Evolutionary conservation across 2,329 filamentous ascomycete genomes (phyloP), one percentile per base, ranked within the genome.

Genomic region (Gremmenia infestans): DNA sequence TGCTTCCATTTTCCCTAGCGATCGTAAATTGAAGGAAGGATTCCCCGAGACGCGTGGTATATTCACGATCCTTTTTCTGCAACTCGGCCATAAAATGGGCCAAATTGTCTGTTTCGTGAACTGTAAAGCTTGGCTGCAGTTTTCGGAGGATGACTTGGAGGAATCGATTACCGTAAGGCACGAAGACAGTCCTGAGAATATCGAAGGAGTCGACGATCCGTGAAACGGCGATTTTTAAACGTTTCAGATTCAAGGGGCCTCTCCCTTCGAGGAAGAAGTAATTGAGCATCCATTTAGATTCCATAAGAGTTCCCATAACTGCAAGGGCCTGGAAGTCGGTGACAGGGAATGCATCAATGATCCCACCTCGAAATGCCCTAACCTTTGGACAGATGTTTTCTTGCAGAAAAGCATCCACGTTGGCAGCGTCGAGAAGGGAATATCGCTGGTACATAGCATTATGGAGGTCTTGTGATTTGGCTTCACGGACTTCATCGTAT

Each of bases 371-470:
- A 45, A 55, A 58, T 17, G 40, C 28, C 46, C 40, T 50, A 36
- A 53, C 46, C 40, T 58, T 54, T 5, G 50, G 51, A 32, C 59
- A 60, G 22, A 57, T 52, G 19, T 58, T 56, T 14, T 57, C 57
- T 40, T 60, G 54, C 17, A 60, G 32, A 28, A 60, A 60, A 9
- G 43, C 6, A 45, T 67, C 62, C 65, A 72, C 43, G 57, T 4
- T 72, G 59, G 47, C 40, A 19, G 50, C 46, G 28, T 59, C 52
- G 4, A 59, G 22, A 11, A 59, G 50, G 12, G 56, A 59, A 46
- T 49, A 59, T 11, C 51, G 46, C 50, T 59, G 53, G 46, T 59
- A 59, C 22, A 59, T 39, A 17, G 48, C 47, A 23, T 48, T 56
- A 22, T 52, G 48, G 15, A 50, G 51, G 15, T 42, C 48, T 17